phyloP scores from a whole-genome alignment of 2,329 filamentous ascomycete species.

The Fusarium nurragi region DNA sequence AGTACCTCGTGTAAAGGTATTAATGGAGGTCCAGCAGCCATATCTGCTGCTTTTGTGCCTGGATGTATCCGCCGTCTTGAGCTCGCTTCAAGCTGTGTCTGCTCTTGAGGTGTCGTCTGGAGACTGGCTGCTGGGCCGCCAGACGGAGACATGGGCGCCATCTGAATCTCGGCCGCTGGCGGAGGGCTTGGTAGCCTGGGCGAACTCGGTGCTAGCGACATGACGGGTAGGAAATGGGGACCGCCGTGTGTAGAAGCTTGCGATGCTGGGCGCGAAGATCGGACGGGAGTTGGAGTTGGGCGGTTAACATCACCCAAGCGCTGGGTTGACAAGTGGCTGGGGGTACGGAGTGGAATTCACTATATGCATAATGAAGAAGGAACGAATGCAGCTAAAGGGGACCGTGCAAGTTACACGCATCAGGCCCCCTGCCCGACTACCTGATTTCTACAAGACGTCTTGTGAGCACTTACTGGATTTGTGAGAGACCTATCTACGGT shows the following conservation, averaged over 20 bases:
- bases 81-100: slow-evolving; percentile 73
- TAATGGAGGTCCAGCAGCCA: slow-evolving; percentile 90
- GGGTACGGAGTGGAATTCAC: slow-evolving; percentile 8
- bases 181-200: slow-evolving; percentile 95
- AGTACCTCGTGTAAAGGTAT: slow-evolving; percentile 83
- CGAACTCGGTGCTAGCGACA: slow-evolving; percentile 76
- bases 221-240: slow-evolving; percentile 44
- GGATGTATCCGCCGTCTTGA: slow-evolving; percentile 87
- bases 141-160: slow-evolving; percentile 79
- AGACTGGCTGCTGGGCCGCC: slow-evolving; percentile 63
- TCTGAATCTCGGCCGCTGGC: slow-evolving; percentile 93
- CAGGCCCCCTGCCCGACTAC: neutral
- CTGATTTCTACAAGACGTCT: slow-evolving; percentile 6
- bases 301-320: slow-evolving; percentile 29
- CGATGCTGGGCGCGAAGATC: slow-evolving; percentile 26
- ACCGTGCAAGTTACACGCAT: slow-evolving; percentile 26
- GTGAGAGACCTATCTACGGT: neutral
- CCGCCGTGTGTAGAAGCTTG: slow-evolving; percentile 12
- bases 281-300: slow-evolving; percentile 22
- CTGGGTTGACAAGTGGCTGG: slow-evolving; percentile 28
- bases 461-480: neutral
- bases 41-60: slow-evolving; percentile 90
- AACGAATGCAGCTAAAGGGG: slow-evolving; percentile 36
- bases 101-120: slow-evolving; percentile 70
- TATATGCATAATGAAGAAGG: slow-evolving; percentile 38